Evolutionary conservation across 148 eudicot species (phyloP).

Genomic region (Vaccinium vitisidaea): DNA sequence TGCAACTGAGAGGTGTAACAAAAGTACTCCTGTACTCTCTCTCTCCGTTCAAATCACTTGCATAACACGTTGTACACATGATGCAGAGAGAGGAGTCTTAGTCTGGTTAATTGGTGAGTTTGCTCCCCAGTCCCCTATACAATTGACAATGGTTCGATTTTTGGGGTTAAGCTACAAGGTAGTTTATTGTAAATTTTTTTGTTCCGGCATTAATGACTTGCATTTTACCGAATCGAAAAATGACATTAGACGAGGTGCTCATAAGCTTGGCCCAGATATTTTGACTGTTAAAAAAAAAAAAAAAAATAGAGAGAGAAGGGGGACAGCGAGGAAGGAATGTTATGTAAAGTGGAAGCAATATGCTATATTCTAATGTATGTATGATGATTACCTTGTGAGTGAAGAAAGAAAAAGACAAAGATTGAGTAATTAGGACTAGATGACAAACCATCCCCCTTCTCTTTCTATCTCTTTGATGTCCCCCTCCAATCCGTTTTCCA

Average conservation of each 20-base stretch:
- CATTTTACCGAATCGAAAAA: too few species aligned
- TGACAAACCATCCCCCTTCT: conserved; percentile 33
- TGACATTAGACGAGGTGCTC: too few species aligned
- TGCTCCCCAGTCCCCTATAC: too few species aligned
- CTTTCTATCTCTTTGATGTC: conserved; percentile 25
- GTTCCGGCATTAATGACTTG: too few species aligned
- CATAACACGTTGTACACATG: not conserved
- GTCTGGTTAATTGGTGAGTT: too few species aligned
- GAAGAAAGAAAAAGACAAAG: conserved; percentile 52
- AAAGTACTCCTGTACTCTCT: not conserved
- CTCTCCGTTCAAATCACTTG: not conserved
- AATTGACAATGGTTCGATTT: too few species aligned
- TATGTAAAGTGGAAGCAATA: conserved; percentile 82
- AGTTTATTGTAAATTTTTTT: too few species aligned
- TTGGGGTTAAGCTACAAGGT: rapidly evolving
- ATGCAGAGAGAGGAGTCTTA: not conserved
- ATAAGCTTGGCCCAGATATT: too few species aligned
- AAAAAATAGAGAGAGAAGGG: not conserved
- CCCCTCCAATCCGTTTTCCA: conserved; percentile 62
- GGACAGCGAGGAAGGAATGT: conserved; percentile 10
- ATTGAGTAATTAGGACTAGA: conserved; percentile 59
- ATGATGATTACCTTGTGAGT: conserved; percentile 71
- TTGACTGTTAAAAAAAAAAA: not conserved
- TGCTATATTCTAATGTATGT: conserved; percentile 25
- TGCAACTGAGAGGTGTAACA: not conserved